Evolutionary conservation across 176 grass and related monocot genomes (phyloP).

Genomic region (Lolium rigidum): DNA sequence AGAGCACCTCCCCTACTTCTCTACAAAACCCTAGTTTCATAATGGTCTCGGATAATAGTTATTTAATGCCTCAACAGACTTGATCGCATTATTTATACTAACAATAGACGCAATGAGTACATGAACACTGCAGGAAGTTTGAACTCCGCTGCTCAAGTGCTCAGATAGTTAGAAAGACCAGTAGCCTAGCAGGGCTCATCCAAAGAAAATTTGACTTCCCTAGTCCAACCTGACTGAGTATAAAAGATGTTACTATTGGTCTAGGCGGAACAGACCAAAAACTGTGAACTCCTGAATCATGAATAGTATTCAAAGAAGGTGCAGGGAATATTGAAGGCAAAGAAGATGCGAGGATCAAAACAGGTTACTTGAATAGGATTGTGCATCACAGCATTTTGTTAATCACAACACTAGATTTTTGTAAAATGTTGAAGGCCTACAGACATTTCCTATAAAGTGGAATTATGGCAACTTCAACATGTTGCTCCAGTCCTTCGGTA

Average conservation of each 20-base stretch:
- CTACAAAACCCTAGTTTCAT: not conserved
- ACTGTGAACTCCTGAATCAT: not conserved
- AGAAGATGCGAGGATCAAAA: not conserved
- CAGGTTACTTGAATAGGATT: not conserved
- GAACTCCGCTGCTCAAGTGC: not conserved
- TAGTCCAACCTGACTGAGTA: not conserved
- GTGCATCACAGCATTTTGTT: not conserved
- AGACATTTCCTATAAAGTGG: not conserved
- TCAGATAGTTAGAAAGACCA: not conserved
- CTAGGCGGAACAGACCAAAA: not conserved
- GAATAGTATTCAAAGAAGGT: not conserved
- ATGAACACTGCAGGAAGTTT: not conserved
- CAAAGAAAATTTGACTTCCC: not conserved
- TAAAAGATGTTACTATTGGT: constrained; percentile 17
- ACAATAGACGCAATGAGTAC: not conserved
- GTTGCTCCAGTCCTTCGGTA: not conserved
- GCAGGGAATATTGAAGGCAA: constrained; percentile 11
- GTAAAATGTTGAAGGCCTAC: not conserved
- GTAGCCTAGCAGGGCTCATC: constrained; percentile 12
- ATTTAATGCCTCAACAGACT: not conserved
- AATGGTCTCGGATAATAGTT: not conserved
- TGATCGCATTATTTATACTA: not conserved
- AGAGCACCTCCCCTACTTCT: not conserved
- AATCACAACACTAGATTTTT: not conserved
- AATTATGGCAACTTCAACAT: constrained; percentile 12